Conservation (phyloP, 768 basidiomycete genomes). For the Crucibulum laeve region DNA sequence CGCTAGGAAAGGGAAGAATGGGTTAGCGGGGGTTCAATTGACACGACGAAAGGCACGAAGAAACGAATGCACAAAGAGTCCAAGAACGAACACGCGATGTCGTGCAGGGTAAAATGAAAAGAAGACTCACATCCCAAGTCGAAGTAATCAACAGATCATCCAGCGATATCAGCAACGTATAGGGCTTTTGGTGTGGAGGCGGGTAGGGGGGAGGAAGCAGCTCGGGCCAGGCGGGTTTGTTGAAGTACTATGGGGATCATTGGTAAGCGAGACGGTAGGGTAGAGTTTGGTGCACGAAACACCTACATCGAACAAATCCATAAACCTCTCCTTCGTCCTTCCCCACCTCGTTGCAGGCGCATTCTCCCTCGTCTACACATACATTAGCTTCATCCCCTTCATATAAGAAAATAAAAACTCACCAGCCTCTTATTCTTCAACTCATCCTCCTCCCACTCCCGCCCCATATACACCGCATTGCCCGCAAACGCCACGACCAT, state of each 20-base stretch:
- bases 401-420: slow-evolving; percentile 16
- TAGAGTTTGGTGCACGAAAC: background rate
- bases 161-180: slow-evolving; percentile 86
- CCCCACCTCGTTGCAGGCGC: slow-evolving; percentile 61
- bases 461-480: slow-evolving; percentile 63
- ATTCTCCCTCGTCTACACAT: slow-evolving; percentile 47
- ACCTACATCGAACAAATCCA: slow-evolving; percentile 67
- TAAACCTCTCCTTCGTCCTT: slow-evolving; percentile 58
- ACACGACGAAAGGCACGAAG: background rate
- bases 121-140: slow-evolving; percentile 86
- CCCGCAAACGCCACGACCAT: slow-evolving; percentile 53
- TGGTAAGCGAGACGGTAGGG: background rate
- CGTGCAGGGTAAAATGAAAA: background rate
- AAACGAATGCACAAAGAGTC: background rate
- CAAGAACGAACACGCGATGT: background rate
- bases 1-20: slow-evolving; percentile 42
- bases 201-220: slow-evolving; percentile 86
- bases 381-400: background rate
- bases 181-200: slow-evolving; percentile 80
- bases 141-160: slow-evolving; percentile 91
- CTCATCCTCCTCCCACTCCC: slow-evolving; percentile 76
- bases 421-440: slow-evolving; percentile 62
- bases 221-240: slow-evolving; percentile 90
- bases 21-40: background rate
- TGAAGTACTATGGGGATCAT: slow-evolving; percentile 62